Conservation (phyloP, 208 protist species). For the Acanthamoeba royreba region DNA sequence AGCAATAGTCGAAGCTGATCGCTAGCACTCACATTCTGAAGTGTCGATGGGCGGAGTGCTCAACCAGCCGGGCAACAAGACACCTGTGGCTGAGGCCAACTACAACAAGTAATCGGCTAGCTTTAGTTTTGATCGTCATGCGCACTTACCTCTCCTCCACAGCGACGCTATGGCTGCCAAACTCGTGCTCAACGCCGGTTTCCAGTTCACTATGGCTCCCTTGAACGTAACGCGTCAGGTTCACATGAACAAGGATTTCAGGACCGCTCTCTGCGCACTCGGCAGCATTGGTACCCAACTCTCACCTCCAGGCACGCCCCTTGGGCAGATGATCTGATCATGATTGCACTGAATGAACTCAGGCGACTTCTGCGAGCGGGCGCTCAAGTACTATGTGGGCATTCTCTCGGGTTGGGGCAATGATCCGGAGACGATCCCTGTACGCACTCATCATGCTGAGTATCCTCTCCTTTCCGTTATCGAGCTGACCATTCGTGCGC, state of each 20-base stretch:
- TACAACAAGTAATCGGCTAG: neutral
- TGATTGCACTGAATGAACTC: neutral
- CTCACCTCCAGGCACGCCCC: neutral
- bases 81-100: neutral
- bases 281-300: neutral
- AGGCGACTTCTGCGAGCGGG: neutral
- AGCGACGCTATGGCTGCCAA: neutral
- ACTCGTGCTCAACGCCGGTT: neutral
- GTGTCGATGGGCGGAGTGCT: neutral
- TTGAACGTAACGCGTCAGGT: neutral
- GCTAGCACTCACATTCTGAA: neutral
- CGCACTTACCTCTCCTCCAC: neutral
- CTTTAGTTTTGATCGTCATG: neutral
- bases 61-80: neutral
- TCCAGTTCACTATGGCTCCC: neutral
- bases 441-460: neutral
- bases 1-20: too few relatives aligned
- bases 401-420: neutral
- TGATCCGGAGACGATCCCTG: neutral
- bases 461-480: neutral
- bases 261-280: neutral
- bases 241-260: neutral
- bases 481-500: too few relatives aligned
- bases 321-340: neutral
- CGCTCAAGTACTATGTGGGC: neutral